Conservation (phyloP, 805 yeast genomes). For the Yamadazyma endophytica region DNA sequence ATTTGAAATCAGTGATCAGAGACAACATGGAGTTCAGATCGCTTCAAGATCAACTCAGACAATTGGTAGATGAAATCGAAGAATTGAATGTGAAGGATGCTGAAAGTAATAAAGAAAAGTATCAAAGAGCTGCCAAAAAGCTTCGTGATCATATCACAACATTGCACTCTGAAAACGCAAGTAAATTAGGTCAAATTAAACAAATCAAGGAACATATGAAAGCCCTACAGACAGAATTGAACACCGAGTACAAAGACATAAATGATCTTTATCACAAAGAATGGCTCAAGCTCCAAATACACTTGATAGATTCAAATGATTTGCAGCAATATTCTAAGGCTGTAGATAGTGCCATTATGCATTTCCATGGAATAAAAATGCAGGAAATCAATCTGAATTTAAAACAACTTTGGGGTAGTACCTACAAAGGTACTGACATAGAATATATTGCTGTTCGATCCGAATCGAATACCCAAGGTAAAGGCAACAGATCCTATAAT, state of each 20-base stretch:
- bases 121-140: conserved; percentile 52
- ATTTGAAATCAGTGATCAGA: conserved; percentile 57
- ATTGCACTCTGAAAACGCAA: conserved; percentile 62
- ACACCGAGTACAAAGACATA: conserved; percentile 67
- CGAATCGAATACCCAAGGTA: conserved; percentile 55
- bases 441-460: conserved; percentile 84
- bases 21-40: conserved; percentile 60
- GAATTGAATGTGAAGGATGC: conserved; percentile 55
- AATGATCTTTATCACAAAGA: conserved; percentile 62
- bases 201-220: conserved; percentile 73
- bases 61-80: conserved; percentile 34
- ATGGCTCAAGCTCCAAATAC: conserved; percentile 73
- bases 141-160: conserved; percentile 49
- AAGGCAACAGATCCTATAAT: conserved; percentile 69
- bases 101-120: conserved; percentile 53
- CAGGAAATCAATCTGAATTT: conserved; percentile 82
- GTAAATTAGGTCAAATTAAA: conserved; percentile 78
- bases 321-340: conserved; percentile 78
- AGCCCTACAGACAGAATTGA: conserved; percentile 53
- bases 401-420: conserved; percentile 89
- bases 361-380: conserved; percentile 88
- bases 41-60: conserved; percentile 34
- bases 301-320: conserved; percentile 73
- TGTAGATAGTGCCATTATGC: conserved; percentile 89
- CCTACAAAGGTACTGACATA: conserved; percentile 93